phyloP scores from a whole-genome alignment of 2,329 filamentous ascomycete species.

The Penicillium sp. region DNA sequence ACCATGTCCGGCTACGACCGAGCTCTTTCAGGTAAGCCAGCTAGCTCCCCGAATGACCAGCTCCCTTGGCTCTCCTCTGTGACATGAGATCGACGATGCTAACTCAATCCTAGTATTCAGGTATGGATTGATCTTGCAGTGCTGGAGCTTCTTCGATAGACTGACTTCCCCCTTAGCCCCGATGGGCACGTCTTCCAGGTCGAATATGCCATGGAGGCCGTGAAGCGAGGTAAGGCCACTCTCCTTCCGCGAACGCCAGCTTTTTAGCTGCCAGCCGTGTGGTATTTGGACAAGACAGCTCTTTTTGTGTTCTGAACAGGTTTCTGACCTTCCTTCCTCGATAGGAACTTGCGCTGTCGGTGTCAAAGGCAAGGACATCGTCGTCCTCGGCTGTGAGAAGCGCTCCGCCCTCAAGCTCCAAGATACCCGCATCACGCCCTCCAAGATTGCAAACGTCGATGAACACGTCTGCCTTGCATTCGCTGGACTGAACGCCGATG shows the following conservation, averaged over 20 bases:
- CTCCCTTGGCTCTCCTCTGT: conserved; percentile 40
- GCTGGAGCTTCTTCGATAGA: conserved; percentile 28
- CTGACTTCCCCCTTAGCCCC: conserved; percentile 71
- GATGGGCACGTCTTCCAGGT: conserved; percentile 99
- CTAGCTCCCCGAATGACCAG: conserved; percentile 30
- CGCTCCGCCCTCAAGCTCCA: conserved; percentile 99
- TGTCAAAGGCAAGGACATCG: conserved; percentile 92
- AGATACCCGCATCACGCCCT: conserved; percentile 98
- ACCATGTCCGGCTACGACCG: conserved; percentile 93
- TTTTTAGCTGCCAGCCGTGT: conserved; percentile 17
- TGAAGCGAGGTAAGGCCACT: conserved; percentile 81
- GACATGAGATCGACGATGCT: conserved; percentile 39
- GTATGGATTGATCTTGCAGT: conserved; percentile 50
- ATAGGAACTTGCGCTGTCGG: conserved; percentile 95
- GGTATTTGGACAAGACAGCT: conserved; percentile 25
- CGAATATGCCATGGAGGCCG: conserved; percentile 97
- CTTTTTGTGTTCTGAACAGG: conserved; percentile 7
- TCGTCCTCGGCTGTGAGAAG: conserved; percentile 98
- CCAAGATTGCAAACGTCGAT: conserved; percentile 96
- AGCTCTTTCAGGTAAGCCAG: conserved; percentile 88
- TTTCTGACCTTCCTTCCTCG: conserved; percentile 13
- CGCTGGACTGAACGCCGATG: conserved; percentile 95
- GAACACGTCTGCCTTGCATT: conserved; percentile 97
- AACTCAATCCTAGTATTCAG: conserved; percentile 76
- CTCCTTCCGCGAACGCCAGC: conserved; percentile 18